Conservation (phyloP, 257 asterid species). For the Craterostigma plantagineum region DNA sequence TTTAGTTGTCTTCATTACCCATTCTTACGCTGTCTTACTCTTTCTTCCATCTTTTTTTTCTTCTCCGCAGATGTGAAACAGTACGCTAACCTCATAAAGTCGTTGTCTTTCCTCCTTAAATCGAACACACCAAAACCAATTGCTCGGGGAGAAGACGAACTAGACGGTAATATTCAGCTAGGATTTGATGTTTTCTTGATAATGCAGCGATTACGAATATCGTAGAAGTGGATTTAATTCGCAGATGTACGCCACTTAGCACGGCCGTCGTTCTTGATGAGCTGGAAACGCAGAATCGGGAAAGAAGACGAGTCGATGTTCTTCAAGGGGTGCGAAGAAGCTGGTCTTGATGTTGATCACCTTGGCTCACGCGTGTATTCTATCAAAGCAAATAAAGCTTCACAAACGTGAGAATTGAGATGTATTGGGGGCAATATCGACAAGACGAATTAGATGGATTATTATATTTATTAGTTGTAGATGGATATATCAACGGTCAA, state of each 20-base stretch:
- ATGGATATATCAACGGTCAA: no score
- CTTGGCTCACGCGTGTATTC: slow-evolving; percentile 78
- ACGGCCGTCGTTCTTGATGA: slow-evolving; percentile 78
- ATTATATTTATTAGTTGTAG: no score
- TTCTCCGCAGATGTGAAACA: slow-evolving; percentile 94
- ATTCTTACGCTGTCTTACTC: no score
- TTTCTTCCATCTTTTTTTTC: neutral
- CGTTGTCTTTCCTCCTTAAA: slow-evolving; percentile 60
- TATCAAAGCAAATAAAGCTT: slow-evolving; percentile 16
- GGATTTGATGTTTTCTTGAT: neutral
- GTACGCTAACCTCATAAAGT: slow-evolving; percentile 61
- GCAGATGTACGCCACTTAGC: slow-evolving; percentile 22
- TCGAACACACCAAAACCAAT: slow-evolving; percentile 35
- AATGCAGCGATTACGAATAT: neutral
- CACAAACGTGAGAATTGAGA: no score
- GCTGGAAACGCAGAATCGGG: slow-evolving; percentile 96
- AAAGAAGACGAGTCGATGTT: slow-evolving; percentile 78
- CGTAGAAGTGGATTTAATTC: neutral
- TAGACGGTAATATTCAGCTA: slow-evolving; percentile 17
- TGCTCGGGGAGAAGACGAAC: slow-evolving; percentile 9
- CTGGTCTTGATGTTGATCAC: slow-evolving; percentile 64
- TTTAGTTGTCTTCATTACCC: no score
- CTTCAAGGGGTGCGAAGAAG: slow-evolving; percentile 64
- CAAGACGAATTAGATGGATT: no score
- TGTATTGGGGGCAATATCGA: no score